These are phyloP conservation scores for Yarrowia porcina DNA, from an alignment of 805 yeast species.

Conservation along the genomic window DNA sequence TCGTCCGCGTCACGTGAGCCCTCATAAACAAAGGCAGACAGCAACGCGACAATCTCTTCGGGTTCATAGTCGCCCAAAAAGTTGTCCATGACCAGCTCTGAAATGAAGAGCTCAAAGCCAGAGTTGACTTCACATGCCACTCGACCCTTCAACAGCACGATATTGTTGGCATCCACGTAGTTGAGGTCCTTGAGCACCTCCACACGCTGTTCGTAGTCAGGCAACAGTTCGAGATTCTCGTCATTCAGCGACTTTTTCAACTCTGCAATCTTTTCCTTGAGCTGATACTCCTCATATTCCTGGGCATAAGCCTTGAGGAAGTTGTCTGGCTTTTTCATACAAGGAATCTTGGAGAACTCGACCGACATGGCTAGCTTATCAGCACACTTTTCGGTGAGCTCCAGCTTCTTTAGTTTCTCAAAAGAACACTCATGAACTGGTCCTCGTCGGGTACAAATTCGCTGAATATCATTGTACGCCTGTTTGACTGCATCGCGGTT, in stretches of 20 bases:
- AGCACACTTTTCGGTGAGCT: constrained; percentile 40
- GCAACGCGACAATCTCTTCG: constrained; percentile 92
- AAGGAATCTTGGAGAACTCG: constrained; percentile 6
- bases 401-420: constrained; percentile 35
- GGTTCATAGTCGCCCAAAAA: constrained; percentile 91
- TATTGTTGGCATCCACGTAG: constrained; percentile 71
- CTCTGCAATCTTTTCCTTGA: constrained; percentile 51
- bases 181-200: constrained; percentile 73
- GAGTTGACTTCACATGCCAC: constrained; percentile 78
- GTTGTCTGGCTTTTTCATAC: constrained; percentile 33
- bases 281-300: constrained; percentile 45
- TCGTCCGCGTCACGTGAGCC: constrained; percentile 71
- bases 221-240: constrained; percentile 82
- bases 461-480: not conserved
- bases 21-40: constrained; percentile 90
- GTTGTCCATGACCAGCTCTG: constrained; percentile 87
- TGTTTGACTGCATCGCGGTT: not conserved
- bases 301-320: constrained; percentile 48
- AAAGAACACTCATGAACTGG: not conserved
- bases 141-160: constrained; percentile 79
- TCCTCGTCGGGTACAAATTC: constrained; percentile 3
- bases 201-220: constrained; percentile 89
- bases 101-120: constrained; percentile 86
- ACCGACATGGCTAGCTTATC: constrained; percentile 26
- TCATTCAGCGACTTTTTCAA: constrained; percentile 69